These are phyloP conservation scores for Pueraria montana DNA, from an alignment of 306 rosid genomes.

Conservation along the genomic window DNA sequence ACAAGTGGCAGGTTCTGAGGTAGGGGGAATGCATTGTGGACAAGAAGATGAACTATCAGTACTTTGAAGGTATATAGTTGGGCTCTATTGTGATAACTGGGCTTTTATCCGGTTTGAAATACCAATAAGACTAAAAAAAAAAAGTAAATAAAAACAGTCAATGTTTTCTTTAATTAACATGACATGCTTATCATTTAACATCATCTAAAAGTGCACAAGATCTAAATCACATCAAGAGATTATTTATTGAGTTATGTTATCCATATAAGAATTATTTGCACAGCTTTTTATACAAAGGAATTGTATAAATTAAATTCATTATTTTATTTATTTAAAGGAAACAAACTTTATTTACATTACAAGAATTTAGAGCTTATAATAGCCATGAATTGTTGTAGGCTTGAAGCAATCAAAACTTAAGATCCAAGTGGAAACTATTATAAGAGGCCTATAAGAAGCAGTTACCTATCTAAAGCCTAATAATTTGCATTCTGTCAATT, in stretches of 20 bases:
- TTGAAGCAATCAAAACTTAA: background rate
- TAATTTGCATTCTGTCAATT: constrained; percentile 29
- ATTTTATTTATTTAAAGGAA: background rate
- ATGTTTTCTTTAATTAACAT: background rate
- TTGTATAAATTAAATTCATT: too few relatives aligned
- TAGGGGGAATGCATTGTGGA: too few relatives aligned
- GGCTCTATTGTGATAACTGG: background rate
- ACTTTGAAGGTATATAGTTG: too few relatives aligned
- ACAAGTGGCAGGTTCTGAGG: too few relatives aligned
- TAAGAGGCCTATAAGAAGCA: background rate
- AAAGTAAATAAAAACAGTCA: background rate
- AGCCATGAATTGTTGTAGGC: background rate
- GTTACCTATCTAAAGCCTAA: constrained; percentile 26
- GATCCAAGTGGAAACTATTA: constrained; percentile 13
- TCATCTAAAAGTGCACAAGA: background rate
- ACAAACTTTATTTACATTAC: background rate
- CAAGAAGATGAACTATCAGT: too few relatives aligned
- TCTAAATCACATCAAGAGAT: background rate
- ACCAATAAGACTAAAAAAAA: background rate
- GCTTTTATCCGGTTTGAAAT: background rate
- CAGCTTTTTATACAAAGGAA: too few relatives aligned
- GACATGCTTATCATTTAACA: background rate
- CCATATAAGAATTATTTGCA: background rate
- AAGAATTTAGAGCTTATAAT: background rate
- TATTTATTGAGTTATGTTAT: background rate